Percentiles rank a stretch among this genome's conserved stretches.
These are phyloP conservation scores for Rosellinia necatrix DNA, from an alignment of 2,329 filamentous ascomycete species.

Conservation along the genomic window DNA sequence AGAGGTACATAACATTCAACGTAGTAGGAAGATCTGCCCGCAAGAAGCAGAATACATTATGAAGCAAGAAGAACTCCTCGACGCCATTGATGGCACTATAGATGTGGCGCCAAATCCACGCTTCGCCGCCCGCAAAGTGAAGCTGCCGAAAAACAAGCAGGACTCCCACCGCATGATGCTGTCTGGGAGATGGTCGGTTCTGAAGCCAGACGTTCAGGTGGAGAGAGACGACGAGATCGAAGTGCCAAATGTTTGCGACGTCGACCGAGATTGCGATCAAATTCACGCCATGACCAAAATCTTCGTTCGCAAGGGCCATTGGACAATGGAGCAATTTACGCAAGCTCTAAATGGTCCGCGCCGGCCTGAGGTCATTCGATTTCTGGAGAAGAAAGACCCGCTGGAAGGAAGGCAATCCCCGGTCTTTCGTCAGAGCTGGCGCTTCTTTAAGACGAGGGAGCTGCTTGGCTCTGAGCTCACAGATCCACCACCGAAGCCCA, in stretches of 20 bases:
- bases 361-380: neutral
- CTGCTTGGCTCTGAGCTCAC: slow-evolving; percentile 14
- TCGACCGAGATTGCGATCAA: slow-evolving; percentile 19
- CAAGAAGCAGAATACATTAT: slow-evolving; percentile 11
- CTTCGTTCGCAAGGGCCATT: neutral
- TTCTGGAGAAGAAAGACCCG: slow-evolving; percentile 7
- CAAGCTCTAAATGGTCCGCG: neutral
- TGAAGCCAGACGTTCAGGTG: neutral
- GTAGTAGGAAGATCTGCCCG: neutral
- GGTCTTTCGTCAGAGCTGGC: slow-evolving; percentile 6
- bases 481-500: neutral
- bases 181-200: neutral
- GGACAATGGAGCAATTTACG: neutral
- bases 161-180: neutral
- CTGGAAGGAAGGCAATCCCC: slow-evolving; percentile 1
- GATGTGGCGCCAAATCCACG: neutral
- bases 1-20: neutral
- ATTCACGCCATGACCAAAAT: slow-evolving; percentile 21
- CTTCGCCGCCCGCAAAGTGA: neutral
- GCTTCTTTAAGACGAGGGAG: slow-evolving; percentile 20
- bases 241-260: neutral
- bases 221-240: neutral
- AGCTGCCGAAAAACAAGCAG: neutral
- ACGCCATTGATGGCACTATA: slow-evolving; percentile 9
- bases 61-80: slow-evolving; percentile 11